Percentiles rank a stretch among this genome's conserved stretches.
These are phyloP conservation scores for Setomelanomma holmii DNA, from an alignment of 2,329 filamentous ascomycete species.

Conservation along the genomic window DNA sequence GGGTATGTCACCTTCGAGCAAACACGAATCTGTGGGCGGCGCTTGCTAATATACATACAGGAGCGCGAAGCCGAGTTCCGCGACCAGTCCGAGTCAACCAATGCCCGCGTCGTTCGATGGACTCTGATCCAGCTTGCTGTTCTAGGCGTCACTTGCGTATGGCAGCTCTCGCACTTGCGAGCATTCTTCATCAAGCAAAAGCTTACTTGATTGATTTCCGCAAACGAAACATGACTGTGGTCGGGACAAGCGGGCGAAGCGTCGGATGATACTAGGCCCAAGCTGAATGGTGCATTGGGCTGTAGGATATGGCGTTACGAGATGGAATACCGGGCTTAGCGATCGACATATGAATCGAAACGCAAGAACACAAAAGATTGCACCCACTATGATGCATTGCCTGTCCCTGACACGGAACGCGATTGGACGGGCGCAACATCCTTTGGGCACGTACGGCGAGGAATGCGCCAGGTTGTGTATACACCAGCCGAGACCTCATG, in stretches of 20 bases:
- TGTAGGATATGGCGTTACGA: slow-evolving; percentile 31
- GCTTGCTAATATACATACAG: slow-evolving; percentile 57
- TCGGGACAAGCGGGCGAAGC: neutral
- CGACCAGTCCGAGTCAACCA: slow-evolving; percentile 95
- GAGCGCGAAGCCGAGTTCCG: slow-evolving; percentile 98
- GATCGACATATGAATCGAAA: slow-evolving; percentile 3
- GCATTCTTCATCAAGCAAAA: slow-evolving; percentile 99
- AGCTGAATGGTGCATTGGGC: slow-evolving; percentile 19
- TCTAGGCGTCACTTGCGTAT: slow-evolving; percentile 86
- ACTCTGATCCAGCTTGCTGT: slow-evolving; percentile 88
- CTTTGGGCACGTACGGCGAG: too few relatives aligned
- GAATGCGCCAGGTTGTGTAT: too few relatives aligned
- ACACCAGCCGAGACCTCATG: too few relatives aligned
- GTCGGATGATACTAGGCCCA: too few relatives aligned
- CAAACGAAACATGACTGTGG: too few relatives aligned
- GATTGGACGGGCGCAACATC: too few relatives aligned
- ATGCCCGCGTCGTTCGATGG: slow-evolving; percentile 91
- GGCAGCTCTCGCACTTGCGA: slow-evolving; percentile 94
- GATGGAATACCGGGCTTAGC: slow-evolving; percentile 11
- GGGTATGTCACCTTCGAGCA: slow-evolving; percentile 60
- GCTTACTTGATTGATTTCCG: slow-evolving; percentile 84
- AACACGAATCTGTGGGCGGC: too few relatives aligned
- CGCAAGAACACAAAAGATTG: neutral
- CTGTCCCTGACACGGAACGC: too few relatives aligned
- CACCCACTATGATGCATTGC: neutral